Evolutionary conservation across 177 flowering plant species (phyloP), one percentile per base, ranked within the genome.

Genomic region (Tripterygium wilfordii): DNA sequence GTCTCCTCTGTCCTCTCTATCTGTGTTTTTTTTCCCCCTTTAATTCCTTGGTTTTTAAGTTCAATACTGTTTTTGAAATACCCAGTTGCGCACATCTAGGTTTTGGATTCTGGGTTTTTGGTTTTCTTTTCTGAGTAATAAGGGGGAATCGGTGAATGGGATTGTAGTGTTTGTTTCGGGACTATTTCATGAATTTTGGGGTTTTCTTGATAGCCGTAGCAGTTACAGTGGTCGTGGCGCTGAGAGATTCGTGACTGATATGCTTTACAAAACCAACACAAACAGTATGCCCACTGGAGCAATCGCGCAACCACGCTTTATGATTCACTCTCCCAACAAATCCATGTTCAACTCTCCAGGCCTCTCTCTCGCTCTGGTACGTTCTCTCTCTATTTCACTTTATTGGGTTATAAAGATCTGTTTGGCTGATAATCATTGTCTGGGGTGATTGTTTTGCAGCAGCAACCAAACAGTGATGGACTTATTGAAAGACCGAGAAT

Each of bases 171-270:
- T 3, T 2, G 9, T 8, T 42, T n/a, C n/a, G n/a, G n/a, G n/a
- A n/a, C n/a, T n/a, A 31, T 69, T 83, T 88, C 64, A 88, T 88
- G 94, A 91, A 78, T 80, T 85, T 88, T 73, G 95, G 75, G 95
- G 80, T 23, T 83, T 75, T 53, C 70, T 85, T 24, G 89, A 83
- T 14, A 80, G 55, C 42, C 12, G 24, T 20, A 38, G 42, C n/a
- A n/a, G n/a, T 40, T 56, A 62, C 59, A 19, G 66, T 44, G 70
- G 62, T 48, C 56, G 74, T 46, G 78, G 71, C 29, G 74, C 68
- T 35, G 79, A 74, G 27, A 71, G 82, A 58, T 66, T 79, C 27
- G 83, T 68, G 32, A 63, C 74, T 4, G 88, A 74, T 53, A 53
- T 82, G 27, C 70, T 83, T 28, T 76, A 74, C 71, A 65, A 36